Conservation (phyloP, 2,329 filamentous ascomycete species). For the Colletotrichum gloeosporioides region DNA sequence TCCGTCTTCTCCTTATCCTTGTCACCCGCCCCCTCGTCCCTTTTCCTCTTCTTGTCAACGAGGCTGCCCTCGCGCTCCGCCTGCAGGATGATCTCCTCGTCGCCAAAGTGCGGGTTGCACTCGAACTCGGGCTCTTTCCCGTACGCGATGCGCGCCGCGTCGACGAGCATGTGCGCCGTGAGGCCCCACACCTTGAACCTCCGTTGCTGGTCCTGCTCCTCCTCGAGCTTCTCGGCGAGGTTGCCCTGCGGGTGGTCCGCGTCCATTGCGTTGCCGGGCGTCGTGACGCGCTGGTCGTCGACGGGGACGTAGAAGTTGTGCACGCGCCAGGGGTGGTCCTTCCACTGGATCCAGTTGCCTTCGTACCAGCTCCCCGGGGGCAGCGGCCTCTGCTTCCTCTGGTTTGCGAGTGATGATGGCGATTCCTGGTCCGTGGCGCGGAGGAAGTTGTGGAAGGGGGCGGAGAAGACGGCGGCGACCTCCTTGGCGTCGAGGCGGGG, state of each 20-base stretch:
- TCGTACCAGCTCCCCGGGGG: slow-evolving; percentile 79
- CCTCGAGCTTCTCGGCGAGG: slow-evolving; percentile 48
- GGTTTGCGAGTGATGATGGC: accelerated
- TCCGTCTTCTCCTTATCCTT: slow-evolving; percentile 22
- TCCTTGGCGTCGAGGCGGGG: slow-evolving; percentile 87
- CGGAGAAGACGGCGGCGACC: slow-evolving; percentile 92
- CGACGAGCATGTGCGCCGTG: slow-evolving; percentile 89
- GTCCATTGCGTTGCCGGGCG: slow-evolving; percentile 45
- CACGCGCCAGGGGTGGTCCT: slow-evolving; percentile 79
- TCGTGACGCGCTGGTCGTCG: slow-evolving; percentile 70
- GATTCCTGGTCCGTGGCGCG: slow-evolving; percentile 60
- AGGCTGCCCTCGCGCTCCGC: slow-evolving; percentile 50
- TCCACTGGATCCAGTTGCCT: slow-evolving; percentile 81
- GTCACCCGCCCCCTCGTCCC: slow-evolving; percentile 13
- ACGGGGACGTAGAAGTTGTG: slow-evolving; percentile 94
- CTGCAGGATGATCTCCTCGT: slow-evolving; percentile 54
- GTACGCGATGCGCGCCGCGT: slow-evolving; percentile 86
- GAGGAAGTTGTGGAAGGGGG: slow-evolving; percentile 86
- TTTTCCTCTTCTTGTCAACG: slow-evolving; percentile 47
- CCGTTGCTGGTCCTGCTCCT: slow-evolving; percentile 36
- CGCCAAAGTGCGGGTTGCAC: slow-evolving; percentile 60
- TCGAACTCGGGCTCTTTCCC: slow-evolving; percentile 85
- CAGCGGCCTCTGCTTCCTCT: slow-evolving; percentile 35
- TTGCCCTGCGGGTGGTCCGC: slow-evolving; percentile 46
- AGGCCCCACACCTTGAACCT: slow-evolving; percentile 89